Conservation (phyloP, 106 monocot species). For the Amphibolis antarctica region DNA sequence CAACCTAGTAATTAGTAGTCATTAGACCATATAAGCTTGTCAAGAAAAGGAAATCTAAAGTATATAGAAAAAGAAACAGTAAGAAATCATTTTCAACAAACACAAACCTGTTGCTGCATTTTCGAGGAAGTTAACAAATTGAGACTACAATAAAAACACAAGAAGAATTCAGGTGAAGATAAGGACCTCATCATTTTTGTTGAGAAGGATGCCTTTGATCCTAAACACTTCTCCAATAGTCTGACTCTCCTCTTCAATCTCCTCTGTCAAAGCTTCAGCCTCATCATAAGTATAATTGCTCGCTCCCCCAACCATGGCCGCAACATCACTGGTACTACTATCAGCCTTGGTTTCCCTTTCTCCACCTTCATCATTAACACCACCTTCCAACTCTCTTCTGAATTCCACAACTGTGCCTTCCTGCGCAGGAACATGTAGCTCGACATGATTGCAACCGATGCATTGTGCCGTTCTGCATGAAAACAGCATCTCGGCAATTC, state of each 20-base stretch:
- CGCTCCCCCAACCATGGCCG: slow-evolving; percentile 1
- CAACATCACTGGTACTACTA: slow-evolving; percentile 15
- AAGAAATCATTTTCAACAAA: too few species aligned
- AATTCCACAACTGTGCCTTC: slow-evolving; percentile 2
- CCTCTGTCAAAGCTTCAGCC: slow-evolving; percentile 63
- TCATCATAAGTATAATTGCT: slow-evolving; percentile 52
- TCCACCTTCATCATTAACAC: slow-evolving; percentile 4
- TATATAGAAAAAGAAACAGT: too few species aligned
- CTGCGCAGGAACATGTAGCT: slow-evolving; percentile 7
- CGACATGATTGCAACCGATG: slow-evolving; percentile 23
- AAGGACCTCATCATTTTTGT: slow-evolving; percentile 21
- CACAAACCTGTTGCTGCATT: too few species aligned
- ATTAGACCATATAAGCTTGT: too few species aligned
- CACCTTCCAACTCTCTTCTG: slow-evolving; percentile 15
- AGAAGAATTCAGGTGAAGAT: not conserved
- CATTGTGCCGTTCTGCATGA: slow-evolving; percentile 20
- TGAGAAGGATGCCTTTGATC: slow-evolving; percentile 41
- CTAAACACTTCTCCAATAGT: slow-evolving; percentile 53
- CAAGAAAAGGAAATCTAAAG: too few species aligned
- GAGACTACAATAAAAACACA: not conserved
- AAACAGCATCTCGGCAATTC: slow-evolving; percentile 39
- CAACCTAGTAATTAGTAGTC: not conserved
- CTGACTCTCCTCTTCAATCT: slow-evolving; percentile 61
- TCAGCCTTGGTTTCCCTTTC: slow-evolving; percentile 37
- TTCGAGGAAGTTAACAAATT: not conserved